Conservation (phyloP, 1,284 basidiomycete genomes). For the Ganoderma meredithae region DNA sequence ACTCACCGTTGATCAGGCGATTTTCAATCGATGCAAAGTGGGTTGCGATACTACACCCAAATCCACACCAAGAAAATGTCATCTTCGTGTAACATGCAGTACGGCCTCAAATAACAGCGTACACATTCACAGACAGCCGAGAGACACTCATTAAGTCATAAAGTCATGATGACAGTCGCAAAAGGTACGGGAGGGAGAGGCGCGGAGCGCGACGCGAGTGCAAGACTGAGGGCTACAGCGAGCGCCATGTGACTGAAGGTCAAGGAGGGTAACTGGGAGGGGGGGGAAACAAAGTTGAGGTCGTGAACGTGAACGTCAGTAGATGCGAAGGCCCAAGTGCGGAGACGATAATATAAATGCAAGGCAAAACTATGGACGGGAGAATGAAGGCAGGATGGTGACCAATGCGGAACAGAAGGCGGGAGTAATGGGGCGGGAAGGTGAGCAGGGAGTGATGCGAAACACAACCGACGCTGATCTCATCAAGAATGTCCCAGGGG, state of each 20-base stretch:
- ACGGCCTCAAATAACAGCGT: conserved; percentile 24
- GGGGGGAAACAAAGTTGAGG: conserved; percentile 6
- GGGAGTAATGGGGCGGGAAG: background rate
- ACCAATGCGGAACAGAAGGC: background rate
- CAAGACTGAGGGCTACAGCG: conserved; percentile 1
- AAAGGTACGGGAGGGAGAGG: conserved; percentile 11
- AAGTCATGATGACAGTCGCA: conserved; percentile 29
- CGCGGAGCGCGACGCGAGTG: conserved; percentile 19
- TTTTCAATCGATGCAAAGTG: background rate
- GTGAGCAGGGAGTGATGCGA: conserved; percentile 15
- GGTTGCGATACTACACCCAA: background rate
- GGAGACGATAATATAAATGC: conserved; percentile 26
- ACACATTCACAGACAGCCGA: conserved; percentile 19
- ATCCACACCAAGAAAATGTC: background rate
- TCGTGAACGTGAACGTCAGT: conserved; percentile 2
- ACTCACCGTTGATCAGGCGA: background rate
- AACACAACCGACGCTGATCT: background rate
- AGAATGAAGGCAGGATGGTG: conserved; percentile 3
- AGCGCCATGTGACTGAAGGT: conserved; percentile 6
- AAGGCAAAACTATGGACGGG: conserved; percentile 23
- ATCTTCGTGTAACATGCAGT: conserved; percentile 14
- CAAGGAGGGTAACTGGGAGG: background rate
- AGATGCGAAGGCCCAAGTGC: conserved; percentile 9
- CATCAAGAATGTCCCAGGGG: conserved; percentile 27
- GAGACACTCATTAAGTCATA: conserved; percentile 29